Base-by-base conservation (phyloP, 495 filamentous ascomycete genomes). In the Thozetella sp. region DNA sequence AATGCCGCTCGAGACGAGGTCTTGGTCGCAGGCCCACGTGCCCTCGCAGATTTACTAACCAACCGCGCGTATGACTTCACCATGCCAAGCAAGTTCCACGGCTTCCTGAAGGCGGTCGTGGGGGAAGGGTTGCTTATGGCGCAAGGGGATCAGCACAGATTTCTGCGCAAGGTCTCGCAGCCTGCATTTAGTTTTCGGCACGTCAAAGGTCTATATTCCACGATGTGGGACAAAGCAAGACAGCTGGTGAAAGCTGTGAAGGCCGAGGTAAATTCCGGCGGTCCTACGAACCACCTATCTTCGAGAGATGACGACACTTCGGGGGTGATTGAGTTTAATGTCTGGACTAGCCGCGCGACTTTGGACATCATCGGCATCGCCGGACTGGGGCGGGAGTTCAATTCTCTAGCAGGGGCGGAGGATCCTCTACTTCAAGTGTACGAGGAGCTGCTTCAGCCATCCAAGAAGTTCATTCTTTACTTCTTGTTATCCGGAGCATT, bases 131-230 rank as follows among this genome's bases (percentile, higher is more conserved):
- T 97, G 2, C 71, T 97, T 2, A 75, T 96, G 2, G 87, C 90
- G 0, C 93, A 97, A 70, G 93, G 92, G 19, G 89, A 93, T 12
- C 89, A 90, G 59, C 92, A 96, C 65, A 92, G 87, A 77, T 83
- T 80, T 54, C 91, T 95, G 76, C 82, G 93, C 23, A 92, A 88
- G 65, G 86, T 87, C 53, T 80, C 96, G 3, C 84, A 89, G 80
- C 93, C 92, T 2, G 93, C 92, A 0, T 97, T 97, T 66, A 77
- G 88, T 3, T 94, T 88, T 66, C 82, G 91, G 17, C 93, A 96
- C 64, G 76, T 96, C 66, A 94, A 93, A 66, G 85, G 94, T 54
- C 80, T 96, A 1, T 93, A 94, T 54, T 88, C 92, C 0, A 69
- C 87, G 6, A 96, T 97, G 75, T 96, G 91, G 91, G 53, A 65